A percentile compares a stretch with the other conserved stretches of the same genome.
Conservation (phyloP, 331 rosid genomes). For the Acacia concinna region DNA sequence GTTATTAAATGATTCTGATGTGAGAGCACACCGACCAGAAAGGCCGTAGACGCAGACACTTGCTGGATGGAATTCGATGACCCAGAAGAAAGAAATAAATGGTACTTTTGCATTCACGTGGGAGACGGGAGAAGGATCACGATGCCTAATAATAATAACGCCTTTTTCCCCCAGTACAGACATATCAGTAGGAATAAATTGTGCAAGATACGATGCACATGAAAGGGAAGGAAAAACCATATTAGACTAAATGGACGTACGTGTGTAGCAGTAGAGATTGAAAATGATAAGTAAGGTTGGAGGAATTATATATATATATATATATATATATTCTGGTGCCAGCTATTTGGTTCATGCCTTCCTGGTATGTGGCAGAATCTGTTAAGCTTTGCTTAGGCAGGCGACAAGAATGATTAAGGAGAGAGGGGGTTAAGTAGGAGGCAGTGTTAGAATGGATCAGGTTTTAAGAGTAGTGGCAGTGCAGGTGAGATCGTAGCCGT, state of each 20-base stretch:
- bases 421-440: neutral
- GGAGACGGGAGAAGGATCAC: neutral
- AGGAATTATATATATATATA: too few relatives aligned
- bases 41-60: too few relatives aligned
- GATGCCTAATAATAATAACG: too few relatives aligned
- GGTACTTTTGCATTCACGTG: neutral
- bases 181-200: too few relatives aligned
- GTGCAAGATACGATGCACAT: neutral
- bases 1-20: neutral
- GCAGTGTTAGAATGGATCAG: slow-evolving; percentile 19
- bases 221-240: neutral
- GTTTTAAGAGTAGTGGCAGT: neutral
- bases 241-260: neutral
- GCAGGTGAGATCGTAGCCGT: neutral
- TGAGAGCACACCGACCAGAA: too few relatives aligned
- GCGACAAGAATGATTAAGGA: slow-evolving; percentile 1
- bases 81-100: too few relatives aligned
- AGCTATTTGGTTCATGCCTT: neutral
- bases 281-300: neutral
- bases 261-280: neutral
- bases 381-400: neutral
- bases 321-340: neutral
- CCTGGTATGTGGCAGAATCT: neutral
- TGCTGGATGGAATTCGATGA: too few relatives aligned
- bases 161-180: too few relatives aligned